Evolutionary conservation across 805 yeast species (phyloP), one percentile per base, ranked within the genome.

Genomic region (Candida krabiensis): DNA sequence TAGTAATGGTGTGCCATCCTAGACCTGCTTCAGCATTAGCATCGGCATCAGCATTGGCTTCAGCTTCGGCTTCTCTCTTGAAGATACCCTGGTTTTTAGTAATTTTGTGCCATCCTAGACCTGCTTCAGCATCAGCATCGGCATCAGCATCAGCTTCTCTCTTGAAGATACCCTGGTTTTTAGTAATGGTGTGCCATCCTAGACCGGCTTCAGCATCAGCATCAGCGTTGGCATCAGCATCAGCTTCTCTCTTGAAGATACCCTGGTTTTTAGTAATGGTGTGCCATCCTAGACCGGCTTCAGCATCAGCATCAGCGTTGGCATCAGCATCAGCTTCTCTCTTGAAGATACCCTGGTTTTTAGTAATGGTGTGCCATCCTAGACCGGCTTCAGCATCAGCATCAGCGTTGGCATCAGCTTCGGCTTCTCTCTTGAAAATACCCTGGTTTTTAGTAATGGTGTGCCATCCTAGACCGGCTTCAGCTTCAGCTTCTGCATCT

Each of bases 191-290:
- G 11, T 21, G 24, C 24, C 24, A 21, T 21, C 11, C 11, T 11
- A 21, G 11, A 13, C 15, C 27, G n/a, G 30, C 22, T 19, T 41
- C 35, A 17, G 41, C 24, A 11, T 29, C 37, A 13, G 49, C 49
- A 21, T 35, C 35, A 16, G 54, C 56, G 3, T 46, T 48, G 9
- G 57, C 57, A 13, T 51, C 60, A n/a, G 58, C 58, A 19, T 54
- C 52, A 31, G 60, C 63, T 11, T 55, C 61, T 46, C 62, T 54
- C 41, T 58, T 58, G 23, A 40, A 40, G 24, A 52, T 44, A 19
- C 49, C 49, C 17, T 44, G 41, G 22, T 47, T 46, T 25, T 22
- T 40, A 29, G 28, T 21, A 9, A 22, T n/a, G 16, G 28, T 41
- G 24, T 33, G 40, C 44, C 30, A 44, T 9, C 27, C 8, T 30